Percentiles rank a stretch among this genome's conserved stretches.
These are phyloP conservation scores for Pseudoturritis turrita DNA, from an alignment of 345 rosid genomes.

Conservation along the genomic window DNA sequence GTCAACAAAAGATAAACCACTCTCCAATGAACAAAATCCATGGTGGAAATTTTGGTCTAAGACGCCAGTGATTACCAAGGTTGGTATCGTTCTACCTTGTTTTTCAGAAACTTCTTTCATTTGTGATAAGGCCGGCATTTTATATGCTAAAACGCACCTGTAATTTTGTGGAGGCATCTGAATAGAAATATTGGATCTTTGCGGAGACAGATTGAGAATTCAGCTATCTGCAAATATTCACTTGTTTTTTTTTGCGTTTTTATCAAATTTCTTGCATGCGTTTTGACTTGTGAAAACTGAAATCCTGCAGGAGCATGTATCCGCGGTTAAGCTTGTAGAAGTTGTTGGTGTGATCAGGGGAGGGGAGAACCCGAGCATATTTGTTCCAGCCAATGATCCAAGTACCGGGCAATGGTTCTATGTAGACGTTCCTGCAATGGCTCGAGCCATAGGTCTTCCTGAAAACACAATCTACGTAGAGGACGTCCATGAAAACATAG, in stretches of 20 bases:
- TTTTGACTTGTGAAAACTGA: slow-evolving; percentile 14
- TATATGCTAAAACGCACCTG: background rate
- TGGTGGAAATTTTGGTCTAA: slow-evolving; percentile 79
- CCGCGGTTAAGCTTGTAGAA: slow-evolving; percentile 43
- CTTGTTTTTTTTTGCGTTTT: background rate
- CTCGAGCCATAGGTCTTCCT: slow-evolving; percentile 58
- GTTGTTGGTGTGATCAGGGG: slow-evolving; percentile 89
- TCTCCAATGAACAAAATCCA: slow-evolving; percentile 27
- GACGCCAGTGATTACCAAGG: slow-evolving; percentile 48
- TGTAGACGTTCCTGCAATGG: slow-evolving; percentile 77
- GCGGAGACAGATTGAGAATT: slow-evolving; percentile 6
- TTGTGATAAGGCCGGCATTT: background rate
- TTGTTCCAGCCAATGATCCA: slow-evolving; percentile 88
- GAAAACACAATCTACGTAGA: slow-evolving; percentile 69
- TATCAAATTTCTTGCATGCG: background rate
- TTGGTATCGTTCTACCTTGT: slow-evolving; percentile 24
- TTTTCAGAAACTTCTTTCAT: slow-evolving; percentile 14
- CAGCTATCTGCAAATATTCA: background rate
- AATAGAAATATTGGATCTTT: background rate
- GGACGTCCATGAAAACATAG: slow-evolving; percentile 62
- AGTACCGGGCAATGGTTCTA: slow-evolving; percentile 81
- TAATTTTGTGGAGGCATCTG: background rate
- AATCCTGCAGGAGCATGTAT: slow-evolving; percentile 37
- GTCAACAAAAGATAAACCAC: slow-evolving; percentile 33
- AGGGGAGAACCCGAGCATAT: slow-evolving; percentile 88